Evolutionary conservation across 2,329 filamentous ascomycete species (phyloP).

Genomic region (Aspergillus ibericus): DNA sequence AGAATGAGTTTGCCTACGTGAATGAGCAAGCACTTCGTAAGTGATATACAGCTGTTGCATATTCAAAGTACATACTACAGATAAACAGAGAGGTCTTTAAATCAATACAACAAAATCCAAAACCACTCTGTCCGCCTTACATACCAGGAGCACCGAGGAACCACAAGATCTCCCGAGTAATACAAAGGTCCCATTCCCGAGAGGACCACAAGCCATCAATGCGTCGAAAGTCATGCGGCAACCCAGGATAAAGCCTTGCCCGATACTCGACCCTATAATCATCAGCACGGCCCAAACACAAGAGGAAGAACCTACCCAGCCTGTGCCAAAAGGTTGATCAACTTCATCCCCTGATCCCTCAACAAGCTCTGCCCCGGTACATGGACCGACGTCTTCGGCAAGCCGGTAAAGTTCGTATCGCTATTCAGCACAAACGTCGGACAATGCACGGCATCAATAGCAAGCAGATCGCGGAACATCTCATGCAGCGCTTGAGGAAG

Average conservation of each 20-base stretch:
- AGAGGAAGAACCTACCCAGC: constrained; percentile 39
- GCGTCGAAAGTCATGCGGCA: constrained; percentile 54
- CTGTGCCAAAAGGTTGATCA: constrained; percentile 45
- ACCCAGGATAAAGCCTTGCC: constrained; percentile 51
- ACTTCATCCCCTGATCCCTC: constrained; percentile 53
- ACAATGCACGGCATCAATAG: constrained; percentile 21
- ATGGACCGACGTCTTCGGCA: constrained; percentile 49
- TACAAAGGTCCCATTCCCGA: constrained; percentile 33
- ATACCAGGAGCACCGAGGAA: background rate
- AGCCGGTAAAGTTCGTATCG: constrained; percentile 43
- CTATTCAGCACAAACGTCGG: constrained; percentile 33
- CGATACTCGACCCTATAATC: constrained; percentile 49
- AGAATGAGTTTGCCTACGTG: background rate
- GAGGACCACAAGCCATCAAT: constrained; percentile 28
- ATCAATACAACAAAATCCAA: no score
- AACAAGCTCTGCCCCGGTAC: constrained; percentile 51
- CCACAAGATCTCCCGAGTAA: constrained; percentile 27
- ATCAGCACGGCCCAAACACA: background rate
- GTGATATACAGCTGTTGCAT: no score
- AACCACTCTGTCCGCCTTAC: no score
- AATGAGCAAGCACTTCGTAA: background rate
- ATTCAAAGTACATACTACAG: no score
- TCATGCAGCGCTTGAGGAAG: constrained; percentile 43
- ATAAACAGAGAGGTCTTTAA: no score
- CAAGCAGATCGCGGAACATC: constrained; percentile 31